phyloP scores from a whole-genome alignment of 2,329 filamentous ascomycete species.

The Xylariaceae sp. region DNA sequence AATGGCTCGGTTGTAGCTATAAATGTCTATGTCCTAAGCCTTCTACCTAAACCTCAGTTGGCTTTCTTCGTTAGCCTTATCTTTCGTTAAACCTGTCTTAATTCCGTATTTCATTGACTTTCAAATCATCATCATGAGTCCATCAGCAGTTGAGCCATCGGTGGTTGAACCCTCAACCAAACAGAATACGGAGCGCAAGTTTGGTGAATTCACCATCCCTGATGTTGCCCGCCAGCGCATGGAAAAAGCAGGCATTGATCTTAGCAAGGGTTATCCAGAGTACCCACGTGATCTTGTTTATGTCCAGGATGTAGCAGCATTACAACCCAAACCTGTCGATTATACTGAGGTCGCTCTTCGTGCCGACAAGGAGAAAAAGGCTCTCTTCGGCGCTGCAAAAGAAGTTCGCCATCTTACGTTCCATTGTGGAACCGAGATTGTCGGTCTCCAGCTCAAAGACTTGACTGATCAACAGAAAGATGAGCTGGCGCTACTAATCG shows the following conservation, averaged over 20 bases:
- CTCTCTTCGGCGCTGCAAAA: conserved; percentile 12
- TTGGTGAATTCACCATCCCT: conserved; percentile 12
- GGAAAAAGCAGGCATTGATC: conserved; percentile 9
- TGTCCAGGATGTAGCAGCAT: conserved; percentile 1
- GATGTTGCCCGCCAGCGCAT: conserved; percentile 11
- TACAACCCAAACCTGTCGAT: not conserved
- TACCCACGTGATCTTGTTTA: not conserved
- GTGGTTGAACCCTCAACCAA: conserved; percentile 6
- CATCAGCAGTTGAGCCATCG: no score
- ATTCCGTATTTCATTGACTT: not conserved
- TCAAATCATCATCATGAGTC: conserved; percentile 7
- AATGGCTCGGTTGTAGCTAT: not conserved
- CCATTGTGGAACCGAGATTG: conserved; percentile 13
- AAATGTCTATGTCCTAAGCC: not conserved
- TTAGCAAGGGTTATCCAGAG: conserved; percentile 10
- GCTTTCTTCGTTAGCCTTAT: not conserved
- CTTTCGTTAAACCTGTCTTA: not conserved
- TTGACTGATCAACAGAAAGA: conserved; percentile 5
- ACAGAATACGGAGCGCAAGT: not conserved
- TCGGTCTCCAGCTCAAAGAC: conserved; percentile 18
- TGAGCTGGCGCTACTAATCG: conserved; percentile 2
- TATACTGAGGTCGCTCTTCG: not conserved
- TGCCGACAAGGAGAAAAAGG: conserved; percentile 12
- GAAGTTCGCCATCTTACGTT: conserved; percentile 10
- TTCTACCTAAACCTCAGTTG: not conserved